Conservation (phyloP, 768 basidiomycete species). For the Collybia sp. region DNA sequence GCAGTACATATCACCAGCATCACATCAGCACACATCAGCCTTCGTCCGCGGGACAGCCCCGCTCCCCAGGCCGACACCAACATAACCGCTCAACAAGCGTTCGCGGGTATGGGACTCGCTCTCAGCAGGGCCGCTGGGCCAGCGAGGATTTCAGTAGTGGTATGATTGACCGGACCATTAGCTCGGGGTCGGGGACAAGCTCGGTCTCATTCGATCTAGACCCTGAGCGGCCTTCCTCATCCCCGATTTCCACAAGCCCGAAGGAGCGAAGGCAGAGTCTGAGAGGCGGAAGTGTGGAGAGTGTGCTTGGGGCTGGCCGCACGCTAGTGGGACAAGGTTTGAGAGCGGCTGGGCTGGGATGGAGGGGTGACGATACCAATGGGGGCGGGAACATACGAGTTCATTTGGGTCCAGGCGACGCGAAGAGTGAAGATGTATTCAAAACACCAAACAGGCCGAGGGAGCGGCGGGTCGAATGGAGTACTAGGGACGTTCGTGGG, state of each 20-base stretch:
- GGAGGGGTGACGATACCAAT: slow-evolving; percentile 15
- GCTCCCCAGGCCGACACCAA: slow-evolving; percentile 1
- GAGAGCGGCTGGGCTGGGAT: slow-evolving; percentile 63
- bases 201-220: not conserved
- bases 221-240: not conserved
- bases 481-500: slow-evolving; percentile 1
- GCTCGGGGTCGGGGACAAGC: slow-evolving; percentile 4
- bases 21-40: no score
- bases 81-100: slow-evolving; percentile 40
- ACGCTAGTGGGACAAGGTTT: slow-evolving; percentile 65
- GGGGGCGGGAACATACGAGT: slow-evolving; percentile 8
- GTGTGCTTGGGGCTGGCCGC: slow-evolving; percentile 44
- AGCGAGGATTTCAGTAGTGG: slow-evolving; percentile 35
- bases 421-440: slow-evolving; percentile 16
- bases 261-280: slow-evolving; percentile 50
- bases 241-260: not conserved
- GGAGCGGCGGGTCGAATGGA: slow-evolving; percentile 8
- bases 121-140: slow-evolving; percentile 49
- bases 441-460: not conserved
- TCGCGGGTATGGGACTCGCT: slow-evolving; percentile 16
- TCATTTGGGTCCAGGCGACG: slow-evolving; percentile 8
- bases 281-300: slow-evolving; percentile 70
- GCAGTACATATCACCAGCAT: slow-evolving; percentile 5
- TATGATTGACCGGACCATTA: no score
- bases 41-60: slow-evolving; percentile 2